Base-by-base conservation (phyloP, 2,329 filamentous ascomycete genomes). In the Paecilomyces sp. region DNA sequence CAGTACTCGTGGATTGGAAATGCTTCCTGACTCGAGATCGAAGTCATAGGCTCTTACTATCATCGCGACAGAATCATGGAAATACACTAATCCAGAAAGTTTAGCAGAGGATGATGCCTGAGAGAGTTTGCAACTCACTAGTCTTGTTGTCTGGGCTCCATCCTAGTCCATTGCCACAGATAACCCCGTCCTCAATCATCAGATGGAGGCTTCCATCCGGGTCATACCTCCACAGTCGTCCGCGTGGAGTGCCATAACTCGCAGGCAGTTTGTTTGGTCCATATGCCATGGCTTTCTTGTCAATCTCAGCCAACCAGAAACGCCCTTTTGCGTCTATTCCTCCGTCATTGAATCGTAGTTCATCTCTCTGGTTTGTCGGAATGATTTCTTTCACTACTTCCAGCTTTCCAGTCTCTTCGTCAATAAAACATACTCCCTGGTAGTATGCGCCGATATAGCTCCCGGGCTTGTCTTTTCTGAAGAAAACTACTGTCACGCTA, bases 391-490 rank as follows among this genome's bases (percentile, higher is more conserved):
- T 71, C 54, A 74, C 58, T 4, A 75, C 65, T 22, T 75, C 69
- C 34, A 76, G 60, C 34, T 69, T 68, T 1, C 74, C 73, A 3
- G 69, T 75, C 33, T 62, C 63, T 61, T 76, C 73, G 60, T 76
- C 74, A 18, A 76, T 24, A 34, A 74, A 72, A 11, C 71, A 74
- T 12, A 75, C 68, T 3, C 73, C 74, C 57, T 71, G 69, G 63
- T 73, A 74, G 57, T 76, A 76, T n/a, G 73, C 74, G 47, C 68
- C 73, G 58, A 76, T 73, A 59, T 76, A 76, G 57, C 72, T 74
- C 2, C 72, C 70, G 3, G 71, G 67, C n/a, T 66, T 63, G 41
- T 66, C 61, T 52, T 66, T 64, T 25, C 73, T 69, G 63, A 76
- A 76, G 50, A 68, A 70, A 1, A 66, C 64, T 2, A 75, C 73